phyloP scores from a whole-genome alignment of 106 monocot species.

The Posidonia australis region DNA sequence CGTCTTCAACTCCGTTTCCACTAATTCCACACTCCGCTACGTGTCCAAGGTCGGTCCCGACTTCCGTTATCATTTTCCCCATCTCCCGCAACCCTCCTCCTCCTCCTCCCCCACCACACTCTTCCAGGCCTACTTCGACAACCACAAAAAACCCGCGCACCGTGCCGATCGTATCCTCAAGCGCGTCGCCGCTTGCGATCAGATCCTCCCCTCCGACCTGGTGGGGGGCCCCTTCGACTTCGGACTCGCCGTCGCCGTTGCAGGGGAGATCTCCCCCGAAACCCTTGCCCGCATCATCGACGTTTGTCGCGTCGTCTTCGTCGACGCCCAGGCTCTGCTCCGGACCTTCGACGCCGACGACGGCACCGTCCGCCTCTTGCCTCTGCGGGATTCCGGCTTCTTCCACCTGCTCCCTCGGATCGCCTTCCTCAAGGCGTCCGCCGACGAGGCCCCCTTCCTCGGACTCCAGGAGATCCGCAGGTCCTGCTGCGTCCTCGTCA shows the following conservation, averaged over 20 bases:
- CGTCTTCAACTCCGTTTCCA: constrained; percentile 49
- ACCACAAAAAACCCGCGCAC: background rate
- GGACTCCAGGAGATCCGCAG: constrained; percentile 46
- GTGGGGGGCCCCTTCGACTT: constrained; percentile 23
- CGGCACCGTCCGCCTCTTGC: constrained; percentile 60
- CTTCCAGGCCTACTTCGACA: constrained; percentile 64
- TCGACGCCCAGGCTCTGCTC: constrained; percentile 80
- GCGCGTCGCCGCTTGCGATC: constrained; percentile 60
- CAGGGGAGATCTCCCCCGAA: constrained; percentile 62
- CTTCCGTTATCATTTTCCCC: constrained; percentile 36
- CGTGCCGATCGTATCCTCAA: constrained; percentile 47
- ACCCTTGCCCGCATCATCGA: constrained; percentile 60
- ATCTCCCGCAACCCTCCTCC: constrained; percentile 20
- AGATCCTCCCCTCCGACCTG: constrained; percentile 60
- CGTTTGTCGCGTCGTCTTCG: constrained; percentile 55
- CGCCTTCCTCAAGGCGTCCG: constrained; percentile 72
- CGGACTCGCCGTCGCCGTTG: constrained; percentile 84
- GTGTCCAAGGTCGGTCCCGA: constrained; percentile 64
- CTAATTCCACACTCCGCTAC: constrained; percentile 10
- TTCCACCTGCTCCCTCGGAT: constrained; percentile 48
- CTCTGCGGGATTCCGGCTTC: constrained; percentile 37
- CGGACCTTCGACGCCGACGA: constrained; percentile 51
- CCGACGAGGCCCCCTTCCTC: constrained; percentile 74
- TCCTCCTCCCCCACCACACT: constrained; percentile 48
- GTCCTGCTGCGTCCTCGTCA: constrained; percentile 68